Evolutionary conservation across 2,329 filamentous ascomycete species (phyloP).

Genomic region (Sporothrix luriei): DNA sequence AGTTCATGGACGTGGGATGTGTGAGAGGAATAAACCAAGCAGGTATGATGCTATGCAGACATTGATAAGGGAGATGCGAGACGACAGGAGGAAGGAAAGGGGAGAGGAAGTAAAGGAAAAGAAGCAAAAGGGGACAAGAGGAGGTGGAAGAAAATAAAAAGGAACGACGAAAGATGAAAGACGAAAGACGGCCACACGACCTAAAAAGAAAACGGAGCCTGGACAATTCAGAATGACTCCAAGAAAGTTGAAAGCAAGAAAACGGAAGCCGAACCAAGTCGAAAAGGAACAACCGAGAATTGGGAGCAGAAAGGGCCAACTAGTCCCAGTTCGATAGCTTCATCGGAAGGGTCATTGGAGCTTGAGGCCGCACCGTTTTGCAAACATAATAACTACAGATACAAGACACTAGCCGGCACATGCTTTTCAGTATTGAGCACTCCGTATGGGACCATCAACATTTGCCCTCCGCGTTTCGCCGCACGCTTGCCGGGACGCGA

Average conservation of each 20-base stretch:
- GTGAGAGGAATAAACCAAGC: background rate
- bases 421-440: too few species aligned
- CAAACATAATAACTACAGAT: too few species aligned
- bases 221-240: background rate
- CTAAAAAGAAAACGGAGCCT: slow-evolving; percentile 13
- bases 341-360: slow-evolving; percentile 10
- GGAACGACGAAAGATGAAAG: slow-evolving; percentile 16
- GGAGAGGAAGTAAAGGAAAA: background rate
- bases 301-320: slow-evolving; percentile 12
- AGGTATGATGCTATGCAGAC: background rate
- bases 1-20: slow-evolving; percentile 34
- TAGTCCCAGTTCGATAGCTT: background rate
- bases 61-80: background rate
- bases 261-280: slow-evolving; percentile 11
- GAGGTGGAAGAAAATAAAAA: slow-evolving; percentile 7
- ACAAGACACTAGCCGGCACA: too few species aligned
- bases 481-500: slow-evolving; percentile 19
- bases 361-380: background rate
- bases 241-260: slow-evolving; percentile 3
- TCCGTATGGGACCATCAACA: background rate
- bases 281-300: slow-evolving; percentile 28
- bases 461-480: slow-evolving; percentile 32
- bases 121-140: slow-evolving; percentile 15
- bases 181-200: slow-evolving; percentile 20
- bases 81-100: background rate